Conservation (phyloP, 2,329 filamentous ascomycete genomes). For the Lithohypha guttulata region DNA sequence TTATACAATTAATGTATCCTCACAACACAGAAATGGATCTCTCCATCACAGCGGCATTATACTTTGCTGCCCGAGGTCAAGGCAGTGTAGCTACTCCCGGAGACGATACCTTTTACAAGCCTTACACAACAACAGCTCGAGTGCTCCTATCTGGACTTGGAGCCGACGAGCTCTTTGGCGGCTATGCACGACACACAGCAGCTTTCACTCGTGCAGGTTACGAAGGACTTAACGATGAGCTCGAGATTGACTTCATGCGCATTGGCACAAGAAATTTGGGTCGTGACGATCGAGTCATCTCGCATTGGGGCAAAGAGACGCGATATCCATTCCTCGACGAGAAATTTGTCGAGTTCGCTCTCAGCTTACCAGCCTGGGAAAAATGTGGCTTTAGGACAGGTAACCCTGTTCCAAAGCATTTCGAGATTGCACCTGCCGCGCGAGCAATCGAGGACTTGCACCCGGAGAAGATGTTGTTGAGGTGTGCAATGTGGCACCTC, state of each 20-base stretch:
- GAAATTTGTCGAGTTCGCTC: conserved; percentile 67
- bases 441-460: conserved; percentile 42
- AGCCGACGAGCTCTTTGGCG: conserved; percentile 91
- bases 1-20: conserved; percentile 73
- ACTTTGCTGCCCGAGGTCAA: conserved; percentile 75
- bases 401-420: conserved; percentile 15
- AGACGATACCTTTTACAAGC: conserved; percentile 6
- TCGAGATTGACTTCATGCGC: conserved; percentile 72
- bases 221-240: conserved; percentile 62
- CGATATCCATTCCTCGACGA: conserved; percentile 90
- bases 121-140: conserved; percentile 60
- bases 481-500: conserved; percentile 63
- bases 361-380: conserved; percentile 62
- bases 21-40: conserved; percentile 99
- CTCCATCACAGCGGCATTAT: conserved; percentile 86
- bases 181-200: conserved; percentile 72
- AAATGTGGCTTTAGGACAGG: conserved; percentile 72
- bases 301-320: conserved; percentile 78
- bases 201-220: conserved; percentile 64
- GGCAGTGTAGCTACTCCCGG: conserved; percentile 35
- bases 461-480: conserved; percentile 68
- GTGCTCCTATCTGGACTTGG: conserved; percentile 87
- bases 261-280: conserved; percentile 91
- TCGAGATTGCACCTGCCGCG: conserved; percentile 10
- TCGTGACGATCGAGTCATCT: conserved; percentile 81